Conservation (phyloP, 352 stramenopile species). For the Peronosclerospora sorghi region DNA sequence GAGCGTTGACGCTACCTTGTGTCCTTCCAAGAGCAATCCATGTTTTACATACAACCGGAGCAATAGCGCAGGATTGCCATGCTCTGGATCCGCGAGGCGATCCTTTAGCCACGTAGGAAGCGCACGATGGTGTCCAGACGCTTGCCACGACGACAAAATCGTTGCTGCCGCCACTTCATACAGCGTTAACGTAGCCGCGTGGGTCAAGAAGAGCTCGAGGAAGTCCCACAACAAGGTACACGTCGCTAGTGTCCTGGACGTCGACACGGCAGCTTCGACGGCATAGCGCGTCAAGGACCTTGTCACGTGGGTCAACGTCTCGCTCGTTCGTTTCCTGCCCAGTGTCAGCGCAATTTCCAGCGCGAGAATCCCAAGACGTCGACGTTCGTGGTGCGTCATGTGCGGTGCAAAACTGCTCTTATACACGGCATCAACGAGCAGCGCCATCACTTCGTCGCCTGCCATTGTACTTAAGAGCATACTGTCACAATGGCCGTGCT, state of each 20-base stretch:
- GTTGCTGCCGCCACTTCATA: slow-evolving; percentile 49
- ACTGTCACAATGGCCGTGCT: slow-evolving; percentile 41
- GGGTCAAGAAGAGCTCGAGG: slow-evolving; percentile 33
- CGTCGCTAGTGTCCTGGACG: too few species aligned
- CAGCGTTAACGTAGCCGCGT: slow-evolving; percentile 30
- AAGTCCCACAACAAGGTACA: slow-evolving; percentile 43
- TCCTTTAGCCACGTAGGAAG: slow-evolving; percentile 50
- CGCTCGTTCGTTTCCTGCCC: background rate
- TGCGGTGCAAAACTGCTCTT: slow-evolving; percentile 13
- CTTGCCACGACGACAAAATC: slow-evolving; percentile 47
- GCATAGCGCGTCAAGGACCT: background rate
- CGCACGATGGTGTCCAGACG: slow-evolving; percentile 32
- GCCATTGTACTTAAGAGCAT: slow-evolving; percentile 49
- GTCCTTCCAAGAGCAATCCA: slow-evolving; percentile 48
- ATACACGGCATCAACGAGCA: slow-evolving; percentile 38
- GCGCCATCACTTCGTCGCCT: slow-evolving; percentile 37
- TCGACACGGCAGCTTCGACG: background rate
- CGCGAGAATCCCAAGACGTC: slow-evolving; percentile 28
- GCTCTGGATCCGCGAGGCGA: slow-evolving; percentile 22
- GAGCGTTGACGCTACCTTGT: slow-evolving; percentile 37
- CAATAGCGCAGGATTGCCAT: slow-evolving; percentile 42
- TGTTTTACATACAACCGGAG: slow-evolving; percentile 47
- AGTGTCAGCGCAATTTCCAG: slow-evolving; percentile 52
- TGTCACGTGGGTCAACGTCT: background rate
- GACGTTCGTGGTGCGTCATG: slow-evolving; percentile 29